Evolutionary conservation across 139 green algal species (phyloP).

Genomic region (Auxenochlorella protothecoides): DNA sequence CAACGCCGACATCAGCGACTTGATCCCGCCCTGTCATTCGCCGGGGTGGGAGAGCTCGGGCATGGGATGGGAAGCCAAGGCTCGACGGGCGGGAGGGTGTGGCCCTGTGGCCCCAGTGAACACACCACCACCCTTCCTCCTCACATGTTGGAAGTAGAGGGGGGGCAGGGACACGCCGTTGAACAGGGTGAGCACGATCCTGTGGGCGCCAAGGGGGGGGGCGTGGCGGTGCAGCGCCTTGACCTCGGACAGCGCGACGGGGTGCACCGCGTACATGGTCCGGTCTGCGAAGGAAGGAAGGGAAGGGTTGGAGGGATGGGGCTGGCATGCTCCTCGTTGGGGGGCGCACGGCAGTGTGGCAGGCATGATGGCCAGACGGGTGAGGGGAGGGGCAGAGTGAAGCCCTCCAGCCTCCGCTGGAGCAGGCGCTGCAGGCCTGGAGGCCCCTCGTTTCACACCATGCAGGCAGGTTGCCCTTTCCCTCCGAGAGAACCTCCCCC

Average conservation of each 20-base stretch:
- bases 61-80: not conserved
- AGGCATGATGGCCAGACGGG: not conserved
- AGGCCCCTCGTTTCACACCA: not conserved
- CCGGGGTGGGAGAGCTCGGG: not conserved
- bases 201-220: slow-evolving; percentile 53
- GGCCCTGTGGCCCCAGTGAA: too few species aligned
- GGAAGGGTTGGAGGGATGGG: not conserved
- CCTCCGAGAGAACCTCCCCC: slow-evolving; percentile 23
- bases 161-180: slow-evolving; percentile 63
- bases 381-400: not conserved
- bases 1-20: slow-evolving; percentile 29
- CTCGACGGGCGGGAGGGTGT: not conserved
- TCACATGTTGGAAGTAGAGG: slow-evolving; percentile 67
- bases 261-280: slow-evolving; percentile 58
- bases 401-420: not conserved
- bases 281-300: slow-evolving; percentile 20
- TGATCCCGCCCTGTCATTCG: slow-evolving; percentile 28
- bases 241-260: slow-evolving; percentile 70
- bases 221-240: slow-evolving; percentile 55
- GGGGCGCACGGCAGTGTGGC: not conserved
- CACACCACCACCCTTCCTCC: not conserved
- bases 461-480: not conserved
- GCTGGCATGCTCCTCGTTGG: not conserved
- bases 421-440: not conserved
- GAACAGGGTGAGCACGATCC: slow-evolving; percentile 62